Conservation (phyloP, 1,284 basidiomycete species). For the Ustilago bromivora region DNA sequence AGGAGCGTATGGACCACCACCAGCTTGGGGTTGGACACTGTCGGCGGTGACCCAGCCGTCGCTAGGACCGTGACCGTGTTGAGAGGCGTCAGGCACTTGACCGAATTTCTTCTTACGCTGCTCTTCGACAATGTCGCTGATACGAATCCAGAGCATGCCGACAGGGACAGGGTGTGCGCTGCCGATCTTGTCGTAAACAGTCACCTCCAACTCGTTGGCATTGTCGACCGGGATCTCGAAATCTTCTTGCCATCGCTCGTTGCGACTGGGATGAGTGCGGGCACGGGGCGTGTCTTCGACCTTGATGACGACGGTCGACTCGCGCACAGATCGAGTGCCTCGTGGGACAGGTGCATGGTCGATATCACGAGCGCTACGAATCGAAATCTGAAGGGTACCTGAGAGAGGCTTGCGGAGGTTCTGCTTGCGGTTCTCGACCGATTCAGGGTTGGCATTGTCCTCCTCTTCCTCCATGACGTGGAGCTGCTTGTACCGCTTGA, state of each 20-base stretch:
- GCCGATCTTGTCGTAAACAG: constrained; percentile 89
- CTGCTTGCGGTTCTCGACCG: constrained; percentile 81
- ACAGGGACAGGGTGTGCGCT: constrained; percentile 87
- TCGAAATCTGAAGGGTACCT: constrained; percentile 88
- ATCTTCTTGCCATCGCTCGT: constrained; percentile 96
- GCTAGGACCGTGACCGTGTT: constrained; percentile 58
- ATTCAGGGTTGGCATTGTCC: constrained; percentile 72
- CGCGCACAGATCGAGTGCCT: constrained; percentile 70
- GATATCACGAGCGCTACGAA: constrained; percentile 90
- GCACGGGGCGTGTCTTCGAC: constrained; percentile 95
- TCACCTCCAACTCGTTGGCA: constrained; percentile 97
- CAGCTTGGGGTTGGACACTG: constrained; percentile 54
- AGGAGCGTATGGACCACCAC: constrained; percentile 21
- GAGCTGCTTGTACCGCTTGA: constrained; percentile 95
- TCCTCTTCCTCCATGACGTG: constrained; percentile 89
- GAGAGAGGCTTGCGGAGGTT: constrained; percentile 93
- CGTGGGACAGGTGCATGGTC: constrained; percentile 86
- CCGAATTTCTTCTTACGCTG: constrained; percentile 90
- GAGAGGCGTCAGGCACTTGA: constrained; percentile 71
- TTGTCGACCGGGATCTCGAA: constrained; percentile 97
- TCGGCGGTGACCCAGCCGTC: constrained; percentile 68
- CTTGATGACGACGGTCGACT: constrained; percentile 93
- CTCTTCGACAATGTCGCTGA: constrained; percentile 94
- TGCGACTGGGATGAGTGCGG: constrained; percentile 89
- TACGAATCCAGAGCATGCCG: constrained; percentile 93